Conservation (phyloP, 2,329 filamentous ascomycete species). For the Calonectria honghensis region DNA sequence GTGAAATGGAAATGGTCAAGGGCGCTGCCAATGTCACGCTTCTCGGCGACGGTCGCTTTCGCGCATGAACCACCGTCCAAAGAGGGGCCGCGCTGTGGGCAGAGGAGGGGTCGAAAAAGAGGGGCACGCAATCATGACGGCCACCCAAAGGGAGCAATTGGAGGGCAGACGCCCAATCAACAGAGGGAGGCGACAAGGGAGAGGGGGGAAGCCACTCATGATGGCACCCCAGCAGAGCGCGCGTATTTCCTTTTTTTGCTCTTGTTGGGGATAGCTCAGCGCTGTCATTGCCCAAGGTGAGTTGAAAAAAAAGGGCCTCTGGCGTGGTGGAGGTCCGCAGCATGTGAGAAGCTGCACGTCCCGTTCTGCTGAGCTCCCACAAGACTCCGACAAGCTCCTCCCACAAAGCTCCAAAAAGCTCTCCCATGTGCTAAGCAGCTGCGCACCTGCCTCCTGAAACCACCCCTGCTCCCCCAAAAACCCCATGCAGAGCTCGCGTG, state of each 20-base stretch:
- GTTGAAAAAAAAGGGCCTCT: neutral
- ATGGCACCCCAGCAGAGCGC: neutral
- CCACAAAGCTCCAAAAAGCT: neutral
- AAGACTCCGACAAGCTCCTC: neutral
- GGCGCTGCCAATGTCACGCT: neutral
- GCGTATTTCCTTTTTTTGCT: neutral
- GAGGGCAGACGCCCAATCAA: neutral
- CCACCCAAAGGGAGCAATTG: neutral
- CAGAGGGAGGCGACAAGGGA: neutral
- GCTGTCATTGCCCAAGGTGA: neutral
- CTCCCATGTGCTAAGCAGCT: neutral
- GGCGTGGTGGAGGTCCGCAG: neutral
- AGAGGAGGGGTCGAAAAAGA: conserved; percentile 25
- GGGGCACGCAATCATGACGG: conserved; percentile 19
- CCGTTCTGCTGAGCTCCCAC: neutral
- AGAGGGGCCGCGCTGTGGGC: conserved; percentile 12
- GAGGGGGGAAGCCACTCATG: neutral
- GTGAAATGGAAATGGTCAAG: neutral
- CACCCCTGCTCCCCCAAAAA: neutral
- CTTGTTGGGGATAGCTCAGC: neutral
- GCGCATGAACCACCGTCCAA: conserved; percentile 23
- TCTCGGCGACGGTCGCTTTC: conserved; percentile 9
- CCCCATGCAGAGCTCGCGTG: conserved; percentile 4
- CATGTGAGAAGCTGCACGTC: neutral
- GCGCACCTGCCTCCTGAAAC: neutral